These are phyloP conservation scores for Diaporthe citri DNA, from an alignment of 2,329 filamentous ascomycete genomes.

Conservation along the genomic window DNA sequence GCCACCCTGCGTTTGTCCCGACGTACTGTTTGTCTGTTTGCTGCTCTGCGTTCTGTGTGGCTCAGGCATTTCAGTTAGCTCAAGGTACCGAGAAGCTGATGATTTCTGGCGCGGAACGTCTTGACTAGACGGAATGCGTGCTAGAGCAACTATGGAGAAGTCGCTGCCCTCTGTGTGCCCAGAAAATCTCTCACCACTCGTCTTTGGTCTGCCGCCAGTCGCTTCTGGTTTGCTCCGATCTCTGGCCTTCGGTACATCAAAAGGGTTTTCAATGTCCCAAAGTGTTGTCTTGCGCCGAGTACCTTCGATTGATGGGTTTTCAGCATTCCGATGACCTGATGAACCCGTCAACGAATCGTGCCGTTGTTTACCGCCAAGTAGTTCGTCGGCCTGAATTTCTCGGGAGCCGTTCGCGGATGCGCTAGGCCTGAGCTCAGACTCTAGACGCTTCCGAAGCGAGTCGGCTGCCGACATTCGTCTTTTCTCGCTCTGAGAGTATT, in stretches of 20 bases:
- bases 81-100: not conserved
- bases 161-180: not conserved
- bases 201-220: not conserved
- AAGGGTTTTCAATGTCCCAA: constrained; percentile 33
- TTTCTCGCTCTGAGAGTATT: not conserved
- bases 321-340: not conserved
- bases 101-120: not conserved
- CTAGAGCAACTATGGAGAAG: constrained; percentile 3
- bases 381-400: not conserved
- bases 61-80: not conserved
- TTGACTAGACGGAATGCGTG: not conserved
- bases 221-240: not conserved
- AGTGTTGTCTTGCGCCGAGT: constrained; percentile 16
- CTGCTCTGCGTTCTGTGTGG: too few relatives aligned
- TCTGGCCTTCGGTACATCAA: not conserved
- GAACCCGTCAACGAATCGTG: too few relatives aligned
- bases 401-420: not conserved
- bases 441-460: constrained; percentile 20
- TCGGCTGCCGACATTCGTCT: not conserved
- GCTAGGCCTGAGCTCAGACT: constrained; percentile 8
- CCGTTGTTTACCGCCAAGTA: not conserved
- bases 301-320: too few relatives aligned
- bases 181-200: not conserved
- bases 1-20: not conserved
- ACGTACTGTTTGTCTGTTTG: not conserved